A percentile compares a stretch with the other conserved stretches of the same genome.
phyloP scores from a whole-genome alignment of 805 yeast genomes.

The Komagataella kurtzmanii region DNA sequence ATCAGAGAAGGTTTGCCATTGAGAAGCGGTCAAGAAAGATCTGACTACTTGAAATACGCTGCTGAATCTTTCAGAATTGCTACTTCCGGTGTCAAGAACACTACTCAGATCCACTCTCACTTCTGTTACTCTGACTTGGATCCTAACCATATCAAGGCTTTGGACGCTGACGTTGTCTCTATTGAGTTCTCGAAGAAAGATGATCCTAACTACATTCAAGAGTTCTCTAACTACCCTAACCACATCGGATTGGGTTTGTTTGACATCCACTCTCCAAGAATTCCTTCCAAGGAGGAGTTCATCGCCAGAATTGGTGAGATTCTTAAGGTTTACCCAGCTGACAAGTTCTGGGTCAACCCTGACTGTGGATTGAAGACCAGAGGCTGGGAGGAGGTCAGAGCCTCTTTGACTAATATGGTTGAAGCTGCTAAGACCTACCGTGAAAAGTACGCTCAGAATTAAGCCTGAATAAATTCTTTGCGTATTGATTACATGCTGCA shows the following conservation, averaged over 20 bases:
- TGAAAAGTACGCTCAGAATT: conserved; percentile 20
- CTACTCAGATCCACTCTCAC: conserved; percentile 98
- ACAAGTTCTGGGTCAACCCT: conserved; percentile 99
- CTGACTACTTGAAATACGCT: conserved; percentile 96
- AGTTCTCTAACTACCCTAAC: conserved; percentile 97
- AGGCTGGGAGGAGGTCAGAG: conserved; percentile 97
- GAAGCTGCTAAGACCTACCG: conserved; percentile 97
- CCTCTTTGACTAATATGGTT: conserved; percentile 96
- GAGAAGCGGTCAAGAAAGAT: conserved; percentile 94
- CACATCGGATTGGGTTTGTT: conserved; percentile 98
- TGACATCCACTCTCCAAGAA: conserved; percentile 99
- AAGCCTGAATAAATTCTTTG: conserved; percentile 5
- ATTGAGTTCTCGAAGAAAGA: conserved; percentile 99
- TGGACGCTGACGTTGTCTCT: conserved; percentile 98
- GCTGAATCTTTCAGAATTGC: conserved; percentile 99
- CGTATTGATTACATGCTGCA: conserved; percentile 9
- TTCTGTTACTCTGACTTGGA: conserved; percentile 99
- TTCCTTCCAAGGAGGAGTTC: conserved; percentile 96
- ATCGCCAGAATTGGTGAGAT: conserved; percentile 86
- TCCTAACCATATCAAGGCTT: conserved; percentile 98
- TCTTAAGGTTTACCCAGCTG: conserved; percentile 94
- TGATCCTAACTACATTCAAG: conserved; percentile 95
- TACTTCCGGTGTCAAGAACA: conserved; percentile 91
- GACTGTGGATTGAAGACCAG: conserved; percentile 99
- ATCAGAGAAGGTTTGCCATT: conserved; percentile 99